These are phyloP conservation scores for Pestalotiopsis sp. DNA, from an alignment of 2,329 filamentous ascomycete species.

Conservation along the genomic window DNA sequence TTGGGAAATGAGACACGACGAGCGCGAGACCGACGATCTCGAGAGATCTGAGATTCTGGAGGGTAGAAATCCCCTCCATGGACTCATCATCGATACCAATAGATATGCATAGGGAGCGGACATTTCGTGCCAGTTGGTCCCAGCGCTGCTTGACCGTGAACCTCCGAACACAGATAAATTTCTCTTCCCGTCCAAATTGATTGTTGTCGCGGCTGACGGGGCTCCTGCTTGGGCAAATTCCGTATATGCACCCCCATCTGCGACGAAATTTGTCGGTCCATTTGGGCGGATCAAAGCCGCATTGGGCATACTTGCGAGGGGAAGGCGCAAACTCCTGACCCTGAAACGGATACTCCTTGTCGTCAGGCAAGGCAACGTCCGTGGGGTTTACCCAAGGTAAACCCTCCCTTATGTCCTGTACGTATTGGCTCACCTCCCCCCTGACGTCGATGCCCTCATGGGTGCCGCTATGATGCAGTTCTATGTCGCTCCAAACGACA, in stretches of 20 bases:
- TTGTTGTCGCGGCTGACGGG: background rate
- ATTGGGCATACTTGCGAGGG: background rate
- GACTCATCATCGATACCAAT: constrained; percentile 6
- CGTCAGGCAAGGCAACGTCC: background rate
- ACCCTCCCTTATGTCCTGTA: background rate
- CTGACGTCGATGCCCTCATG: constrained; percentile 11
- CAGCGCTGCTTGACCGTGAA: constrained; percentile 2
- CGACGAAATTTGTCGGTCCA: background rate
- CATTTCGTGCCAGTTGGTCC: constrained; percentile 1
- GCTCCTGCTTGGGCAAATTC: background rate
- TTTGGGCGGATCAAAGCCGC: background rate
- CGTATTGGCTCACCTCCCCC: background rate
- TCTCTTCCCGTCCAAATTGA: constrained; percentile 8
- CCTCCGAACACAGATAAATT: background rate
- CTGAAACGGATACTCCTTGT: background rate
- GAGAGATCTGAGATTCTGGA: constrained; percentile 5
- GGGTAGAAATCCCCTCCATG: background rate
- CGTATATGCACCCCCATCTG: background rate
- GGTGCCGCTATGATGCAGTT: constrained; percentile 8
- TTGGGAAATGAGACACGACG: background rate
- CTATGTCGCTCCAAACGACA: constrained; percentile 8
- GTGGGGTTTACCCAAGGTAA: background rate
- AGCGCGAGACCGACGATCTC: constrained; percentile 4
- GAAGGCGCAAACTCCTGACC: background rate
- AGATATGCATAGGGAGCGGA: constrained; percentile 12